Evolutionary conservation across 108 stramenopile species (phyloP).

Genomic region (Parietichytrium sp.): DNA sequence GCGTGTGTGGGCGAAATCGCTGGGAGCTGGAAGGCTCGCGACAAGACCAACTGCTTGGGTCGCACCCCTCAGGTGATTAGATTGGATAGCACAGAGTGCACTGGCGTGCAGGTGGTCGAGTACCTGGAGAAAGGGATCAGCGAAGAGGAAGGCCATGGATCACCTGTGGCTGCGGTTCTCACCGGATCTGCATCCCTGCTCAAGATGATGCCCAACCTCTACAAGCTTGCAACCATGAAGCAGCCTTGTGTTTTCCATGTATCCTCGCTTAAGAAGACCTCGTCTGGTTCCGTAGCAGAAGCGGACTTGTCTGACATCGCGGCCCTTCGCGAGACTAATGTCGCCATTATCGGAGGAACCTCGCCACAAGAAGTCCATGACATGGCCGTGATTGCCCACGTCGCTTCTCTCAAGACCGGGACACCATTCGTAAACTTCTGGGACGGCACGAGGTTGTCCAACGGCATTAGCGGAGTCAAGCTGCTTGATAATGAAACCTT

Average conservation of each 20-base stretch:
- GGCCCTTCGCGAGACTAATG: conserved; percentile 22
- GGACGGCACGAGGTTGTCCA: conserved; percentile 12
- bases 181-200: background rate
- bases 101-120: conserved; percentile 2
- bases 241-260: background rate
- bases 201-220: conserved; percentile 36
- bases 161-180: background rate
- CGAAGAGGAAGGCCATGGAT: conserved; percentile 31
- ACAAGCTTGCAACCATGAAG: background rate
- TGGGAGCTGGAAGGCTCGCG: background rate
- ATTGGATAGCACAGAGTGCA: no score
- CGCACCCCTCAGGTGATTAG: no score
- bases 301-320: conserved; percentile 7
- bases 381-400: conserved; percentile 16
- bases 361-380: conserved; percentile 17
- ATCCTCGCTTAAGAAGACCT: background rate
- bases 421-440: conserved; percentile 10
- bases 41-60: conserved; percentile 9
- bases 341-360: background rate
- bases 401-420: background rate
- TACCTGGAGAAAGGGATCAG: background rate
- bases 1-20: background rate
- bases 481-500: background rate
- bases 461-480: conserved; percentile 15
- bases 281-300: background rate